Base-by-base conservation (phyloP, 2,329 filamentous ascomycete species). In the Arachnomyces sp. region DNA sequence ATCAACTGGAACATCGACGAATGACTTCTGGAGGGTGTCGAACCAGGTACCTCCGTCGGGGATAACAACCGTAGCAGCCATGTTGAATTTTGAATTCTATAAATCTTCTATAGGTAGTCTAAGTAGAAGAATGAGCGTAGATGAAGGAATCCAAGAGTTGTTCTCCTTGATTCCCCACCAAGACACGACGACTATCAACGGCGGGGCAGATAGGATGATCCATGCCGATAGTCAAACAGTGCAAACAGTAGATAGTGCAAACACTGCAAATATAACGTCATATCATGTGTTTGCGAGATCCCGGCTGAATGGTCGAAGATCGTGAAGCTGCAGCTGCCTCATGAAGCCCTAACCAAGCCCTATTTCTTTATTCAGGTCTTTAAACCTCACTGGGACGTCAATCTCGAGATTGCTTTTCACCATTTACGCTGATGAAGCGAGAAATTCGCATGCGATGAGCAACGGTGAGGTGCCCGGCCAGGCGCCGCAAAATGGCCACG, bases 11-110 rank as follows among this genome's bases (percentile, higher is more conserved):
- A 96, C 90, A 53, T 90, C 78, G 49, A 75, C 73, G 70, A 94
- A 98, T 55, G 84, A 90, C 61, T 75, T 76, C 71, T 84, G 84
- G 65, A 93, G 74, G 53, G 81, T 84, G 61, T 93, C 80, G 67
- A 96, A 82, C 71, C 89, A 88, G 55, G 88, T 94, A 55, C 76
- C 76, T 50, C 79, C 82, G 36, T 76, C 65, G 42, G 82, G 79
- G 43, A 61, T 61, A 30, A 74, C 68, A 37, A 63, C 56, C 45
- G 61, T 57, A 52, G 69, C 56, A 48, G 76, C 69, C 75, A 81
- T 80, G 57, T 55, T 69, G 54, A 48, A 53, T 25, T 25, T 9
- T 25, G 43, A 32, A 39, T 31, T 25, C 20, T 25, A 9, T 25
- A 5, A 25, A 25, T 36, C 45, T 37, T 20, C 15, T 39, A 25